Evolutionary conservation across 495 filamentous ascomycete species (phyloP), one percentile per base, ranked within the genome.

Genomic region (Cladorrhinum samala): DNA sequence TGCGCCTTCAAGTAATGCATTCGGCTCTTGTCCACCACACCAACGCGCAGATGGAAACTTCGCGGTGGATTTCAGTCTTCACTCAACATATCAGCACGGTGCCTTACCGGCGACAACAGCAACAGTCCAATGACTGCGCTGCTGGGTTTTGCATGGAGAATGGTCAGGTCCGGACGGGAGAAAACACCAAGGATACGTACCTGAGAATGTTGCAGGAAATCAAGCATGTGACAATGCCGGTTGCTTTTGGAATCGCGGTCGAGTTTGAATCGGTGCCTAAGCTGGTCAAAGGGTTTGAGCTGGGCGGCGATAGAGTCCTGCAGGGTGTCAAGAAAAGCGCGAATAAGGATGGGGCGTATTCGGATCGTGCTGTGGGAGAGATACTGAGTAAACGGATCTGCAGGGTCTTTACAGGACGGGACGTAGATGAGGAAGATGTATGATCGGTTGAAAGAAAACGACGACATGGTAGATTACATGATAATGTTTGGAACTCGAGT

Each of bases 131-230:
- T 50, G 62, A 70, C 50, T 57, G 71, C 27, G 61, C 71, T 7
- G 82, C 84, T 6, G 77, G 81, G 2, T 93, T 93, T 71, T 92
- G 89, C 68, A 90, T 92, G 83, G 89, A 90, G 37, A 69, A 72
- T 0, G 89, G 89, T 0, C 89, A 93, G 63, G 87, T 93, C 30
- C 85, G 84, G 46, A 77, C 83, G 0, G 89, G 88, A 40, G 79
- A 84, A 17, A 80, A 82, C 46, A 72, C 78, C 16, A 59, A 69
- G 17, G 89, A 93, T 57, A 91, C 83, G 0, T 93, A 84, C 55
- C 68, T 82, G 40, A 83, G 83, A 57, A 88, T 92, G 87, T 72
- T 95, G 40, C 85, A 91, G 66, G 84, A 90, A 68, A 78, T 92
- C 19, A 72, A 77, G 23, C 81, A 87, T 17, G 75, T 95, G 13